These are phyloP conservation scores for Mortierella sp. DNA, from an alignment of 371 early-diverging fungal species.

Conservation along the genomic window DNA sequence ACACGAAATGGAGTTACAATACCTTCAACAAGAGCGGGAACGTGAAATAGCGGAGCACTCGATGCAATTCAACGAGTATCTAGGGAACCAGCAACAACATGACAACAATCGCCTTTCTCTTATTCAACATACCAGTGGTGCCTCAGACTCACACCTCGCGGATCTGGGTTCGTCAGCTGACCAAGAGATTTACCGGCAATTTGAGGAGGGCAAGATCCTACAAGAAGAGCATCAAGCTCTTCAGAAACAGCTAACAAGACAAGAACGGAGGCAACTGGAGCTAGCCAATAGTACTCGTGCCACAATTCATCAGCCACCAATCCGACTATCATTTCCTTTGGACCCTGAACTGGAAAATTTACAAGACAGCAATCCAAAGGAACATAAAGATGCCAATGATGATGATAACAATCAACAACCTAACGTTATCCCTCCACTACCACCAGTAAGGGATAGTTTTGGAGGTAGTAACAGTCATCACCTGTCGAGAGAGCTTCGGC, in stretches of 20 bases:
- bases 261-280: conserved; percentile 36
- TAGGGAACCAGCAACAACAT: neutral
- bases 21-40: conserved; percentile 18
- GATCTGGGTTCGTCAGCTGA: neutral
- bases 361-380: neutral
- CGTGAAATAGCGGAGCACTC: conserved; percentile 5
- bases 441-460: conserved; percentile 23
- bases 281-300: conserved; percentile 35
- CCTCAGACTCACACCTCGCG: neutral
- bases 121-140: neutral
- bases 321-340: conserved; percentile 36
- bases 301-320: conserved; percentile 38
- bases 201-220: conserved; percentile 38
- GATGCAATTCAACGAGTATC: neutral
- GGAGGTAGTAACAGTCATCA: conserved; percentile 20
- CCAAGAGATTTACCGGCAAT: conserved; percentile 28
- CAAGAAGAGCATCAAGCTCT: conserved; percentile 29
- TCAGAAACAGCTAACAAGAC: conserved; percentile 28
- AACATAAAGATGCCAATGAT: neutral
- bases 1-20: conserved; percentile 39
- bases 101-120: neutral
- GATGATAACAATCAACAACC: neutral
- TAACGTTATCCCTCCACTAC: conserved; percentile 9
- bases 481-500: conserved; percentile 28
- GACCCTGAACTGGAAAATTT: conserved; percentile 18